Evolutionary conservation across 176 grass and related monocot genomes (phyloP), one percentile per base, ranked within the genome.

Genomic region (Triticum dicoccoides): DNA sequence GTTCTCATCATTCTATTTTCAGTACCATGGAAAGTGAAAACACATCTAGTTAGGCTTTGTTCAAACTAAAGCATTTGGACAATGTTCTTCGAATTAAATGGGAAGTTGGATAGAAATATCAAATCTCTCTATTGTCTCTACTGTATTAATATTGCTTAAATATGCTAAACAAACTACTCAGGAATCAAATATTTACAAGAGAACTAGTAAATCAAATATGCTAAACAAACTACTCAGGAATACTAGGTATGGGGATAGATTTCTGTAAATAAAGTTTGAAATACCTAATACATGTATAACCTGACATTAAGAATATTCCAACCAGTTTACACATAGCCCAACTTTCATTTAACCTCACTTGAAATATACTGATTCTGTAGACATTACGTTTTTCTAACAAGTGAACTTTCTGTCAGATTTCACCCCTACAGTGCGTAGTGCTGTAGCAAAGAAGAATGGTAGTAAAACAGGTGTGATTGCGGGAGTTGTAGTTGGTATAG

Each of bases 381-480:
- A 18, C 5, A 47, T 78, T 3, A 5, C 6, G 17, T 59, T 77
- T 75, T 9, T 59, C 56, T 87, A 89, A 93, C 30, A 66, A 80
- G 14, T 82, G 61, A 24, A 80, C n/a, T 41, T 76, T 69, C 37
- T 79, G 27, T 63, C 79, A 97, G 92, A 97, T 51, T 97, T 97
- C 71, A 82, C 0, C 21, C 89, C 95, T 81, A 90, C 88, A 30
- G 92, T 95, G 9, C 67, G 80, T 66, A 87, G 65, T 27, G 61
- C 42, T 44, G 29, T 42, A 63, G 82, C 69, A 21, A 81, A 63
- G 73, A 78, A 63, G 4, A 78, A 71, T 27, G 87, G 44, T 73
- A 92, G 73, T 20, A 89, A 92, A 67, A 84, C 80, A 41, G 80
- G 89, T 82, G 37, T 93, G 14, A 66, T 93, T 88, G 91, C 65